phyloP scores from a whole-genome alignment of 78 protist genomes.

The Paratrimastix pyriformis region DNA sequence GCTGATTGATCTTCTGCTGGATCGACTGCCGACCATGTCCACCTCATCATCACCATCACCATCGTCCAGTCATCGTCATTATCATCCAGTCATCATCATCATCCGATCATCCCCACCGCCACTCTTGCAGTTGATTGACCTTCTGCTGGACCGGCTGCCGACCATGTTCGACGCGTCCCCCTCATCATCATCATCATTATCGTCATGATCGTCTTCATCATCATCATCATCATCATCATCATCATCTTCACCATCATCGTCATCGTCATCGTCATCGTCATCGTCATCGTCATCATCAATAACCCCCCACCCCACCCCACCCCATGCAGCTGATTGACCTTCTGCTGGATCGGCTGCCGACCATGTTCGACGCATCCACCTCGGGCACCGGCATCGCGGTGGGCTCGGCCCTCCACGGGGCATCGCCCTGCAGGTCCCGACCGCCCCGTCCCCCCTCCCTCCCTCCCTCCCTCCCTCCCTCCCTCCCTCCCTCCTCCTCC shows the following conservation, averaged over 20 bases:
- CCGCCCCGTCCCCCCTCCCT: too few relatives aligned
- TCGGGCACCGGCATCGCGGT: neutral
- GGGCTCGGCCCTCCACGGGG: constrained; percentile 20
- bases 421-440: too few relatives aligned
- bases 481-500: too few relatives aligned
- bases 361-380: neutral
- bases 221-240: neutral
- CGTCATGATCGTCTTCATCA: too few relatives aligned
- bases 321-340: neutral
- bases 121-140: too few relatives aligned
- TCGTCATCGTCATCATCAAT: constrained; percentile 14
- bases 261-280: neutral
- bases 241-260: neutral
- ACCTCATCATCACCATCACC: too few relatives aligned
- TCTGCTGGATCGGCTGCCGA: constrained; percentile 9
- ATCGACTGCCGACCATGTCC: constrained; percentile 16
- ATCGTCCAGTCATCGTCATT: too few relatives aligned
- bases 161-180: too few relatives aligned
- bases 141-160: constrained; percentile 22
- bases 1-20: neutral
- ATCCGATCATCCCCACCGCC: too few relatives aligned
- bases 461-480: too few relatives aligned
- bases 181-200: too few relatives aligned
- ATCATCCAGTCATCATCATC: too few relatives aligned
- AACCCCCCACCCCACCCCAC: neutral